Evolutionary conservation across 768 basidiomycete species (phyloP), one percentile per base, ranked within the genome.

Genomic region (Boletus rubescentipes): DNA sequence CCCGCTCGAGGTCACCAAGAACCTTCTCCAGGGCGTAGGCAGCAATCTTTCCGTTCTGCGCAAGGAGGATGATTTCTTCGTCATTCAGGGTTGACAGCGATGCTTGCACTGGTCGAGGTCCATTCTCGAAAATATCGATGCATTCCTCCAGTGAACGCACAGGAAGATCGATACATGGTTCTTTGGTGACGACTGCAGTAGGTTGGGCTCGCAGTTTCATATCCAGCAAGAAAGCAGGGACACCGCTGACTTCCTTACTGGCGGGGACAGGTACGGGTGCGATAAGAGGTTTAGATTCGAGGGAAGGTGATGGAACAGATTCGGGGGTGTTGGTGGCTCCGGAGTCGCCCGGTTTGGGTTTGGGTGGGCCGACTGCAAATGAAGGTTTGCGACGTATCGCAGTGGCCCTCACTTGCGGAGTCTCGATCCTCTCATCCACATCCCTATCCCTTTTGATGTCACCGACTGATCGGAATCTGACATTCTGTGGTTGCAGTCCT

Each of bases 1-100:
- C 95, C 40, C 97, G 76, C 62, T 93, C 90, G 2, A 89, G 73
- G 59, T 94, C 87, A 49, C 85, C 93, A n/a, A 98, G 72, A 30
- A 93, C 85, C 76, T 98, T 98, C 75, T 99, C 97, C 52, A 98
- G 73, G 26, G 92, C 91, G 70, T 99, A 98, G n/a, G 91, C 81
- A 1, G 91, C 88, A 51, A 98, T 88, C 82, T 96, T 97, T 30
- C 94, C 93, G 57, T 86, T 86, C 74, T 95, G 92, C 2, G 87
- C 81, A 41, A 99, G 77, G 52, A 93, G 49, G 50, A 98, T 87
- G 40, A 99, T 78, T 72, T 98, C 97, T 67, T 98, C 96, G 61
- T 99, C 93, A 48, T 82, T 89, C 64, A 99, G 72, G 59, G 82
- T 75, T 40, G 79, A 72, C 47, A 91, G 63, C 20, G 82, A 75